phyloP scores from a whole-genome alignment of 441 rosid species.

The Adansonia madagascariensis region DNA sequence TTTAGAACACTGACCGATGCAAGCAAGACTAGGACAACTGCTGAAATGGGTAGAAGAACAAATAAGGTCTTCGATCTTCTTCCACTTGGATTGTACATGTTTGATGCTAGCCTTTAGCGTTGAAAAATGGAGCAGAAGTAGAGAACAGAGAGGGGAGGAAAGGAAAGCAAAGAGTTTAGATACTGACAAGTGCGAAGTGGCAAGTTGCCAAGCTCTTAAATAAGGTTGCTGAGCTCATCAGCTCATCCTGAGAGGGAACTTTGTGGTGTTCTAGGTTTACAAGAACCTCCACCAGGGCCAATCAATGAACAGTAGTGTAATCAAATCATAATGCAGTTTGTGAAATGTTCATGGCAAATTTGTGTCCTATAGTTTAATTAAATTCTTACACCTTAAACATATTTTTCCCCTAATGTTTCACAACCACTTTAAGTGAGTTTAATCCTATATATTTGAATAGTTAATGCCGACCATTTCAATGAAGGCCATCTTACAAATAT shows the following conservation, averaged over 20 bases:
- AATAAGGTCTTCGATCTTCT: slow-evolving; percentile 25
- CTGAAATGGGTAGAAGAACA: slow-evolving; percentile 22
- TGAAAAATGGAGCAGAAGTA: neutral
- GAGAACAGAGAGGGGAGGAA: neutral
- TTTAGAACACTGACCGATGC: neutral
- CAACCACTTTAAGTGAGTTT: neutral
- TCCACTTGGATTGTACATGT: neutral
- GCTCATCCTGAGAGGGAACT: neutral
- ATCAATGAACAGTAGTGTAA: neutral
- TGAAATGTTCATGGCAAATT: neutral
- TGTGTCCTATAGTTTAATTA: neutral
- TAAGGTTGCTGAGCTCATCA: neutral
- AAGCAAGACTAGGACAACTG: slow-evolving; percentile 19
- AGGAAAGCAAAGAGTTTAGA: neutral
- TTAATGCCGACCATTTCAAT: slow-evolving; percentile 1
- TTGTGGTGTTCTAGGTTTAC: neutral
- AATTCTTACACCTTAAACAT: neutral
- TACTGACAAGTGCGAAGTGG: neutral
- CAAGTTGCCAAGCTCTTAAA: neutral
- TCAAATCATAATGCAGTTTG: neutral
- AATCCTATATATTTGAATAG: neutral
- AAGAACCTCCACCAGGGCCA: neutral
- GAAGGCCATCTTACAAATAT: neutral
- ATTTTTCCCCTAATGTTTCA: neutral
- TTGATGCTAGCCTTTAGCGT: neutral